Evolutionary conservation across 2,329 filamentous ascomycete genomes (phyloP), one percentile per base, ranked within the genome.

Genomic region (Pseudogymnoascus sp.): DNA sequence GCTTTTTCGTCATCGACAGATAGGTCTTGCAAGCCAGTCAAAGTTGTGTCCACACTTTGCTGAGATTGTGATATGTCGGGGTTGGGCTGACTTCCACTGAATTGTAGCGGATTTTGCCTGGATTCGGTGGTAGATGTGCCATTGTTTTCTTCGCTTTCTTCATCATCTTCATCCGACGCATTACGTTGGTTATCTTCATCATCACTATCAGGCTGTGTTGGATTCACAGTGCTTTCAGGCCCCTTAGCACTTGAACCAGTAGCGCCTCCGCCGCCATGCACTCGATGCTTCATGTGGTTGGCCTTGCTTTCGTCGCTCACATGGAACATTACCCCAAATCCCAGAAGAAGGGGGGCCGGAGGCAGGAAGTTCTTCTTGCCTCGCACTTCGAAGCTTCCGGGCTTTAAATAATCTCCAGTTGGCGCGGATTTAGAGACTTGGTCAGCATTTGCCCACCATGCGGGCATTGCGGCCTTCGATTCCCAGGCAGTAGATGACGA

Each of bases 401-500:
- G 80, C 0, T 86, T 83, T 5, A 99, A 76, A 69, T 90, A 93
- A 68, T 95, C 92, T 23, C 93, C 93, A 0, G 84, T 85, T 0
- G 86, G 81, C 0, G 89, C 87, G 35, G 86, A 90, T 76, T 97
- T 97, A 8, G 90, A 91, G 0, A 99, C 91, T 73, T 97, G 92
- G 62, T 93, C 87, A 1, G 90, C 88, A 66, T 88, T 86, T 0
- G 95, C 93, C 94, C 94, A 99, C 88, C 91, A 99, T 7, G 93
- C 92, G 16, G 90, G 88, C 90, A 97, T 96, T 14, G 91, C 85
- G 7, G 93, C 93, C 75, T 99, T 99, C 1, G 90, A 93, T 65
- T 97, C 94, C 94, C 94, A 99, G 0, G 93, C 94, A 63, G 81
- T 88, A 1, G 92, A 97, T 7, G 90, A 89, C 66, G 90, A 91